Conservation (phyloP, 176 grass and related monocot genomes). For the Paspalum vaginatum region DNA sequence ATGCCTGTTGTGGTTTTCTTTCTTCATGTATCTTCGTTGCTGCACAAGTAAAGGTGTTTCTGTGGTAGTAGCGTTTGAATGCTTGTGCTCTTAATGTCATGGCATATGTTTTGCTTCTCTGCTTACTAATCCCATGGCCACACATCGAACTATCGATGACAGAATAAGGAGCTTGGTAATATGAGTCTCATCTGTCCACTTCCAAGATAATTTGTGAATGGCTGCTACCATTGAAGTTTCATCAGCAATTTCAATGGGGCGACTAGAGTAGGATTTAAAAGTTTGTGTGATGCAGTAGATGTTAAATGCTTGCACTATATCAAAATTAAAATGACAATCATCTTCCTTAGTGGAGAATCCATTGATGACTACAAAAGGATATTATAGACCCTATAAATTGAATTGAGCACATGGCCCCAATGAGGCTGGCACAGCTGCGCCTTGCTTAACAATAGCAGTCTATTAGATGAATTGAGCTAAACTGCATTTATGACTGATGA, state of each 20-base stretch:
- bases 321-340: background rate
- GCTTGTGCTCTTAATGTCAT: background rate
- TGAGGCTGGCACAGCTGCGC: background rate
- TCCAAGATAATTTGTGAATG: background rate
- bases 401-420: background rate
- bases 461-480: background rate
- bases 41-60: background rate
- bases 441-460: background rate
- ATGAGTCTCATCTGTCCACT: background rate
- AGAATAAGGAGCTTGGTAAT: too few relatives aligned
- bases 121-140: background rate
- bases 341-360: background rate
- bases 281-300: background rate
- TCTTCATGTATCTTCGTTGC: background rate
- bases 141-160: background rate
- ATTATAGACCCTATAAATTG: background rate
- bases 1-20: background rate
- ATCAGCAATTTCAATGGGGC: background rate
- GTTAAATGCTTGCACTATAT: background rate
- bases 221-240: background rate
- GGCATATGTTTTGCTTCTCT: background rate
- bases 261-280: background rate
- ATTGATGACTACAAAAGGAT: background rate
- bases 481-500: background rate
- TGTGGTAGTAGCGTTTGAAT: background rate